phyloP scores from a whole-genome alignment of 306 rosid genomes.

The Quercus rubra region DNA sequence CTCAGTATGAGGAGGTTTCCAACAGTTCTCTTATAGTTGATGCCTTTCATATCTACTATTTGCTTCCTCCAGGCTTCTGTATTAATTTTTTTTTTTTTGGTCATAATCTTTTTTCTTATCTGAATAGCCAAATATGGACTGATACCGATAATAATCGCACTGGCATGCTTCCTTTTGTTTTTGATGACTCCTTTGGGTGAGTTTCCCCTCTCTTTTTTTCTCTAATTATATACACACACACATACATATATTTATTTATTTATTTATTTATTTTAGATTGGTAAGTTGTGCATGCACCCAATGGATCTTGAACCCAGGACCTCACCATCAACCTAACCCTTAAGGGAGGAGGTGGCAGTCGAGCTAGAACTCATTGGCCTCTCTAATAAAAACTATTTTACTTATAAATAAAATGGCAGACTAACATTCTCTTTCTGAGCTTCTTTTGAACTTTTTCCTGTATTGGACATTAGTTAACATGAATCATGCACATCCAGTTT shows the following conservation, averaged over 20 bases:
- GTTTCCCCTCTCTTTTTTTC: not conserved
- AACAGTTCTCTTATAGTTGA: constrained; percentile 15
- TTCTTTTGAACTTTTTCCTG: not conserved
- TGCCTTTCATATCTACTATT: not conserved
- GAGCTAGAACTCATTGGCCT: not conserved
- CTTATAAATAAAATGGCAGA: not conserved
- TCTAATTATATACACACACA: not conserved
- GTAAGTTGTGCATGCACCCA: no score
- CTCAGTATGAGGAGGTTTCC: constrained; percentile 91
- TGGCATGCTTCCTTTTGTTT: constrained; percentile 98
- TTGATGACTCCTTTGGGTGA: constrained; percentile 89
- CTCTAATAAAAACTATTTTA: not conserved
- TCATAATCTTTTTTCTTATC: not conserved
- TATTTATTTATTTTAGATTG: no score
- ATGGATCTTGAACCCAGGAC: not conserved
- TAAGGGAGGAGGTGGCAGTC: no score
- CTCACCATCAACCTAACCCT: no score
- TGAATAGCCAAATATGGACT: constrained; percentile 87
- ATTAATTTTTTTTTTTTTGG: constrained; percentile 6
- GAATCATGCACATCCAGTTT: not conserved
- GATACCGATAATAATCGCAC: constrained; percentile 84
- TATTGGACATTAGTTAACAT: not conserved
- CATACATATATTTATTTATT: no score
- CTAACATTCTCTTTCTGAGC: not conserved
- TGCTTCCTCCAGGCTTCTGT: constrained; percentile 14